Conservation (phyloP, 345 rosid species). For the Erodium maritimum region DNA sequence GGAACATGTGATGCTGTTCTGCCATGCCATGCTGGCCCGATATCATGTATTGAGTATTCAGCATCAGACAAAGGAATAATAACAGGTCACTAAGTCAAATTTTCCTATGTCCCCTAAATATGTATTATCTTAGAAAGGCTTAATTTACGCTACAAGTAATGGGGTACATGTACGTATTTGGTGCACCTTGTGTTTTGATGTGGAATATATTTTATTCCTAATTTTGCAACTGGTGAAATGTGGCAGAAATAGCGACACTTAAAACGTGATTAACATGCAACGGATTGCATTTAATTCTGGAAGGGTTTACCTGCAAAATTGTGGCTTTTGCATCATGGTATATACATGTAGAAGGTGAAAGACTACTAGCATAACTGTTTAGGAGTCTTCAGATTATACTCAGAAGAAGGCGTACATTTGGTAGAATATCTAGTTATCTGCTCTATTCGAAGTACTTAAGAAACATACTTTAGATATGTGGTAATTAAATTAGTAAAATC, state of each 20-base stretch:
- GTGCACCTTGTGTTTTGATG: background rate
- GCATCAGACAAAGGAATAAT: conserved; percentile 75
- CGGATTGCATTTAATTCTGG: background rate
- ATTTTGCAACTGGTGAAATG: background rate
- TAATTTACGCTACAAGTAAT: background rate
- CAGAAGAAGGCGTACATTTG: too few species aligned
- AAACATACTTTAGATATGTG: too few species aligned
- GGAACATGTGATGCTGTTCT: conserved; percentile 88
- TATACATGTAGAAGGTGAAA: background rate
- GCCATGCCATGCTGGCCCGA: conserved; percentile 96
- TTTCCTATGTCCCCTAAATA: background rate
- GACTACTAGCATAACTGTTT: background rate
- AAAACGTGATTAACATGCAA: background rate
- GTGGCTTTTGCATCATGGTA: background rate
- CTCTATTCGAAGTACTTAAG: too few species aligned
- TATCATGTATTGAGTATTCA: conserved; percentile 74
- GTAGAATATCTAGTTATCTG: too few species aligned
- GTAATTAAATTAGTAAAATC: too few species aligned
- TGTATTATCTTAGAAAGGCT: background rate
- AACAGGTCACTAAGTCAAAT: conserved; percentile 42
- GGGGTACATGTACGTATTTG: too few species aligned
- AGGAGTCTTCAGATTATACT: background rate
- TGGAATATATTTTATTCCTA: background rate
- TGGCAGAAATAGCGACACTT: background rate
- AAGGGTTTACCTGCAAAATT: background rate